Base-by-base conservation (phyloP, 805 yeast species). In the Kodamaea hsintzibuensis region DNA sequence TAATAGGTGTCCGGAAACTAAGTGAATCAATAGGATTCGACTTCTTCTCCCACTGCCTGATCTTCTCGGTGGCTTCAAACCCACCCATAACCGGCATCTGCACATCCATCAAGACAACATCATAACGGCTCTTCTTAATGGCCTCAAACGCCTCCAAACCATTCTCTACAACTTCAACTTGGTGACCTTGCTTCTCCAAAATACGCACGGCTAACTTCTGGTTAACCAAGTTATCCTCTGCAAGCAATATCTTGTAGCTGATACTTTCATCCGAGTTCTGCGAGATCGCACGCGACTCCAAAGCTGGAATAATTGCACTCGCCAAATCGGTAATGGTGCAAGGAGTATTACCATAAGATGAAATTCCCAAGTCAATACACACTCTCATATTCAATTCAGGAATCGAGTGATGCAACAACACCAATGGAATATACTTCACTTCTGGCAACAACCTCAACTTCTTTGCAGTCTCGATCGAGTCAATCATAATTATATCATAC, bases 1-100 rank as follows among this genome's bases (percentile, higher is more conserved):
- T 89, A 61, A 90, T 90, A 17, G 97, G 96, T 0, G 93, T 87
- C 55, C 96, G 79, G 56, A 86, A 84, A 33, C 88, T 80, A 50
- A 85, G 79, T 7, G 86, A 81, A 65, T 84, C 86, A 18, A 83
- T 82, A 44, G 92, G 91, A 57, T 86, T 85, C 17, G 84, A 80
- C 69, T 86, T 87, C 74, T 81, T 83, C 70, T 90, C 97, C 96
- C 96, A 89, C 64, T 88, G 91, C 61, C 97, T 77, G 51, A 90
- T 90, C 69, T 84, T 83, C 47, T 86, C 89, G 1, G 96, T 89
- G 2, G 96, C 96, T 65, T 90, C 97, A 68, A 90, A 90, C 0
- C 97, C 97, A 27, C 96, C 96, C 95, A 90, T 91, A 13, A 89
- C 89, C 7, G 96, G 96, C 97, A 90, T 90, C 69, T 90, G 97